A percentile compares a stretch with the other conserved stretches of the same genome.
Conservation (phyloP, 768 basidiomycete species). For the Tulasnella sp. region DNA sequence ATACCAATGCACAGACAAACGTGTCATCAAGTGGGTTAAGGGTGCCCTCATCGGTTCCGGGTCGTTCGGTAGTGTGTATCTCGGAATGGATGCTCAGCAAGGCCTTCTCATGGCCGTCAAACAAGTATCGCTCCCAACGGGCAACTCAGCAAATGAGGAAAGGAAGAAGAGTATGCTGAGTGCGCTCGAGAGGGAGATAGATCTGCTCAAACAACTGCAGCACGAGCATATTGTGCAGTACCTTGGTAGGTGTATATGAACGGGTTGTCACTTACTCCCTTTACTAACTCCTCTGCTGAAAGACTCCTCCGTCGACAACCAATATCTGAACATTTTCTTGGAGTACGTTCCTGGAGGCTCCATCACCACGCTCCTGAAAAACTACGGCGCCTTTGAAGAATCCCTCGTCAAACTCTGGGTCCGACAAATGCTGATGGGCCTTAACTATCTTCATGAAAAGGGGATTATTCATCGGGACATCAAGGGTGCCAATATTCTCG, state of each 20-base stretch:
- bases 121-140: conserved; percentile 89
- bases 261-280: not conserved
- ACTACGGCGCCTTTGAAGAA: conserved; percentile 95
- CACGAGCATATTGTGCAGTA: conserved; percentile 99
- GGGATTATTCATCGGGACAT: conserved; percentile 98
- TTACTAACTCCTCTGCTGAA: not conserved
- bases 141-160: conserved; percentile 84
- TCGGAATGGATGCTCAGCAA: conserved; percentile 90
- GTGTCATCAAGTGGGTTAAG: conserved; percentile 90
- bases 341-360: conserved; percentile 98
- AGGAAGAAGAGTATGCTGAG: conserved; percentile 92
- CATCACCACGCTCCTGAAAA: conserved; percentile 83
- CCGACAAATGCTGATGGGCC: conserved; percentile 84
- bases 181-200: conserved; percentile 91
- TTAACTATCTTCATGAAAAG: conserved; percentile 88
- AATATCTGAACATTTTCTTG: conserved; percentile 91
- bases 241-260: conserved; percentile 66
- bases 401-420: conserved; percentile 90
- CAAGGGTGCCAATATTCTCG: conserved; percentile 98
- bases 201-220: conserved; percentile 86
- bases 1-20: conserved; percentile 49
- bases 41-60: conserved; percentile 94
- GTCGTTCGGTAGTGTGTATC: conserved; percentile 93
- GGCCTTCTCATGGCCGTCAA: conserved; percentile 97
- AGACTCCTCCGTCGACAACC: conserved; percentile 95